Evolutionary conservation across 1,284 basidiomycete genomes (phyloP).

Genomic region (Cutaneotrichosporon spelunceum): DNA sequence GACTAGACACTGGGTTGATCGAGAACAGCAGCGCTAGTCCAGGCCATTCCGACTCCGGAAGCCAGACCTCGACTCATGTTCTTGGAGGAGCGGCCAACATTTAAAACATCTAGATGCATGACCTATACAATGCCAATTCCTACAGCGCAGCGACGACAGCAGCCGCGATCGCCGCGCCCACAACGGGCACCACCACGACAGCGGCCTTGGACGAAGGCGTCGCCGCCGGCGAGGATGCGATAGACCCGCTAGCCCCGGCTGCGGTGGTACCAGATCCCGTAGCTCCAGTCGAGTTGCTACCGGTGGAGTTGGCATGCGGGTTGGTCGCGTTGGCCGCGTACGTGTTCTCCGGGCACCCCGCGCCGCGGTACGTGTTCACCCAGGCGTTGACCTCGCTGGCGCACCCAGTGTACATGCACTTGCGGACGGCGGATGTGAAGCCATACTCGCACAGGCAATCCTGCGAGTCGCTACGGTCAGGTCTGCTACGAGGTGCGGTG

Average conservation of each 20-base stretch:
- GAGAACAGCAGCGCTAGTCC: too few relatives aligned
- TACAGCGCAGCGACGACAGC: neutral
- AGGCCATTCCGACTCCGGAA: too few relatives aligned
- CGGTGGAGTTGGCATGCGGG: neutral
- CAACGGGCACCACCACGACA: neutral
- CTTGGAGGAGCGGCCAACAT: neutral
- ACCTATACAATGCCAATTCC: neutral
- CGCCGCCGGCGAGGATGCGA: neutral
- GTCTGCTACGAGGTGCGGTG: neutral
- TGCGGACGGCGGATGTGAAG: slow-evolving; percentile 3
- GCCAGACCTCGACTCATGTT: too few relatives aligned
- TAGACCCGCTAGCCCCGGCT: neutral
- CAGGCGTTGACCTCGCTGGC: slow-evolving; percentile 1
- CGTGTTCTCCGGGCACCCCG: neutral
- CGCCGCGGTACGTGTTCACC: neutral
- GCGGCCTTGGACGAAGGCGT: neutral
- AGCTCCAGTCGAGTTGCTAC: neutral
- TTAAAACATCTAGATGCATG: neutral
- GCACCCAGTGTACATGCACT: slow-evolving; percentile 14
- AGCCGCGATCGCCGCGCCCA: neutral
- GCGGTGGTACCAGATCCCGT: too few relatives aligned
- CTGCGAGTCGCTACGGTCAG: slow-evolving; percentile 1
- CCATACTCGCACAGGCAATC: slow-evolving; percentile 10
- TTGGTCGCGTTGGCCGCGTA: neutral
- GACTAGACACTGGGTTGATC: too few relatives aligned